Percentiles rank a stretch among this genome's conserved stretches.
Conservation (phyloP, 352 stramenopile genomes). For the Pythium apleroticum region DNA sequence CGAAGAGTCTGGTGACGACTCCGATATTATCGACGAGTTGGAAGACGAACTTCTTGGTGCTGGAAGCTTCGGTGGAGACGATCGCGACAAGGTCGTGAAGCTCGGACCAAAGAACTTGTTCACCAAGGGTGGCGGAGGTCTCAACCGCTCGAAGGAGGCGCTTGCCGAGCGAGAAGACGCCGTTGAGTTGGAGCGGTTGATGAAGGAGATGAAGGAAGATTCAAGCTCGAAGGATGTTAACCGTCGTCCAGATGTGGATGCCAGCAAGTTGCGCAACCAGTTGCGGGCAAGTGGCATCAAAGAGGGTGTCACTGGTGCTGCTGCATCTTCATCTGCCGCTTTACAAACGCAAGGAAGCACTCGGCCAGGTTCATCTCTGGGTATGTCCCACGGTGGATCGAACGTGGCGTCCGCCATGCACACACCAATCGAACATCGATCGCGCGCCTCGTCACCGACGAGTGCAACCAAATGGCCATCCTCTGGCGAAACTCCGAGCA, state of each 20-base stretch:
- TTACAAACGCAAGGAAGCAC: constrained; percentile 23
- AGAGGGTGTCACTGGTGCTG: constrained; percentile 40
- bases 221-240: constrained; percentile 40
- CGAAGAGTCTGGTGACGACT: constrained; percentile 71
- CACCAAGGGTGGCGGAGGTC: constrained; percentile 64
- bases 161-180: constrained; percentile 76
- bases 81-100: constrained; percentile 54
- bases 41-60: constrained; percentile 78
- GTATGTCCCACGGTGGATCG: constrained; percentile 53
- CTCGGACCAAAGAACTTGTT: constrained; percentile 76
- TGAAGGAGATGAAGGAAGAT: constrained; percentile 83
- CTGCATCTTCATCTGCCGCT: constrained; percentile 13
- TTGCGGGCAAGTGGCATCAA: constrained; percentile 71
- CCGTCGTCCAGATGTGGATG: constrained; percentile 64
- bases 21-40: constrained; percentile 63
- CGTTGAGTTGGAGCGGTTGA: constrained; percentile 72
- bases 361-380: constrained; percentile 26
- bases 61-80: constrained; percentile 64
- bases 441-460: constrained; percentile 63
- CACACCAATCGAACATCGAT: constrained; percentile 67
- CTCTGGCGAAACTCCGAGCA: constrained; percentile 13
- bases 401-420: constrained; percentile 61
- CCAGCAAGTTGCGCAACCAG: constrained; percentile 59
- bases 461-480: constrained; percentile 27
- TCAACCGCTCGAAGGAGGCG: constrained; percentile 76